Conservation (phyloP, 805 yeast species). For the Lachancea kluyveri region DNA sequence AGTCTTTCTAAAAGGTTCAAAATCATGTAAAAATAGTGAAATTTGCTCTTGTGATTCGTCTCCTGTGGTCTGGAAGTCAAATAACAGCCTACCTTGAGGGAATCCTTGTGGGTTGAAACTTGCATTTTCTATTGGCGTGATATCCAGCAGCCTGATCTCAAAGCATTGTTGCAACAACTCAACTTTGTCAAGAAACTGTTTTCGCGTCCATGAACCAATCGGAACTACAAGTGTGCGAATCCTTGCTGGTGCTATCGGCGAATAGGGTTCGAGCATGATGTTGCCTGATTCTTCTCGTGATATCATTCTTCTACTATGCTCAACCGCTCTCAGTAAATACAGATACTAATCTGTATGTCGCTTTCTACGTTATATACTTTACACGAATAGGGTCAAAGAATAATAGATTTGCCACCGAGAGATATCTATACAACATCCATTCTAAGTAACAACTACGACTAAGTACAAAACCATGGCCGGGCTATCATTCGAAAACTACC, state of each 20-base stretch:
- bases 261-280: conserved; percentile 3
- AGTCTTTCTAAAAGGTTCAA: conserved; percentile 83
- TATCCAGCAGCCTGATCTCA: conserved; percentile 70
- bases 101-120: conserved; percentile 78
- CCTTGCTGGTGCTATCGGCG: conserved; percentile 53
- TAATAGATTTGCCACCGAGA: background rate
- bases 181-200: conserved; percentile 36
- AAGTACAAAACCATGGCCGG: conserved; percentile 73
- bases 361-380: no score
- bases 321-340: no score
- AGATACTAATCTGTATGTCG: conserved; percentile 1
- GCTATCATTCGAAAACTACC: conserved; percentile 85
- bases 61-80: conserved; percentile 42
- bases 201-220: conserved; percentile 40
- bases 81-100: conserved; percentile 70
- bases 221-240: conserved; percentile 68
- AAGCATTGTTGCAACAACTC: conserved; percentile 40
- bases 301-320: no score
- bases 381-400: background rate
- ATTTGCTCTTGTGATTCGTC: conserved; percentile 41
- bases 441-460: background rate
- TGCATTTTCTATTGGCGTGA: conserved; percentile 54
- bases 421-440: background rate
- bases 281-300: background rate
- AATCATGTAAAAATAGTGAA: conserved; percentile 67